phyloP scores from a whole-genome alignment of 108 stramenopile species.

The Nannochloropsis salina region DNA sequence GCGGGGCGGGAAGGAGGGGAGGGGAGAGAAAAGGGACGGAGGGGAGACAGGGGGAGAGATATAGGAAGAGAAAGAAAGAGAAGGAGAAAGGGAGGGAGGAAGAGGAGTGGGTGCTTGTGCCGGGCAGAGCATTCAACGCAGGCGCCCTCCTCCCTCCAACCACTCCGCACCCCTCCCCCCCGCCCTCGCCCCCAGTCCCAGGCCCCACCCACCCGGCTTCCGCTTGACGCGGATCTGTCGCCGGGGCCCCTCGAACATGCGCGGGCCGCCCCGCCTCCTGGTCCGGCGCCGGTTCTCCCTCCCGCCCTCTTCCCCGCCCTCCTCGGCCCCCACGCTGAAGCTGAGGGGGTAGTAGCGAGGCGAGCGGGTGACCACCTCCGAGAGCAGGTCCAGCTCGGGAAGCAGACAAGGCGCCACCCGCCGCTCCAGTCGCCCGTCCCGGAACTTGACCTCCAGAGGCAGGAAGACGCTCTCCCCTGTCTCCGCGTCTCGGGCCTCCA shows the following conservation, averaged over 20 bases:
- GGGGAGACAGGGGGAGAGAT: background rate
- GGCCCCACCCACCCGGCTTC: conserved; percentile 57
- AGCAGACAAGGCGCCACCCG: conserved; percentile 51
- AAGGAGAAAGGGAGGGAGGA: background rate
- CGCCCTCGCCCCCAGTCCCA: background rate
- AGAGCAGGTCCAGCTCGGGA: conserved; percentile 46
- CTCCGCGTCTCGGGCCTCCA: conserved; percentile 83
- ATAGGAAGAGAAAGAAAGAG: background rate
- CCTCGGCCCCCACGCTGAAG: conserved; percentile 29
- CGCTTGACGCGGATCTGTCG: conserved; percentile 69
- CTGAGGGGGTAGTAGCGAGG: conserved; percentile 52
- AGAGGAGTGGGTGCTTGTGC: background rate
- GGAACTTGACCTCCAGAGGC: conserved; percentile 32
- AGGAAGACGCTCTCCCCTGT: conserved; percentile 55
- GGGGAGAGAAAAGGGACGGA: background rate
- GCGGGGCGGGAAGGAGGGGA: background rate
- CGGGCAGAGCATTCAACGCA: too few relatives aligned
- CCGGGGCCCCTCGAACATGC: conserved; percentile 11
- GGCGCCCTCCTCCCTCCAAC: background rate
- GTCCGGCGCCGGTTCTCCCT: conserved; percentile 62
- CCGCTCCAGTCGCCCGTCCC: conserved; percentile 12
- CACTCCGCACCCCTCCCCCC: background rate
- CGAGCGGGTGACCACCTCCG: conserved; percentile 27
- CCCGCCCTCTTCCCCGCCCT: conserved; percentile 23
- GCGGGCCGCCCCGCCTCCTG: conserved; percentile 57